phyloP scores from a whole-genome alignment of 345 rosid genomes.

The Eucalyptus albens region DNA sequence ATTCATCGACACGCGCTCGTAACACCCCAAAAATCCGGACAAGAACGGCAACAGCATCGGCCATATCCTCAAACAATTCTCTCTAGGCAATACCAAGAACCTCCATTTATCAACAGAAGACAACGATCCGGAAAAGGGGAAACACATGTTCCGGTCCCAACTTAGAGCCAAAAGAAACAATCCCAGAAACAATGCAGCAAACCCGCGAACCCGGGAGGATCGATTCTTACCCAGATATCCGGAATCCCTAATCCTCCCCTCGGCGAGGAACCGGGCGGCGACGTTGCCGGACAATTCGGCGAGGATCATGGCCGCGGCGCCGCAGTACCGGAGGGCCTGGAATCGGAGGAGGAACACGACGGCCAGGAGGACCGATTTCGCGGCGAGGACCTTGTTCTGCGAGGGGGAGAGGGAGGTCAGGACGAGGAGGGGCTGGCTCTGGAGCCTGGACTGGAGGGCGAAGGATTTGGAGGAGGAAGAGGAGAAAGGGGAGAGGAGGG shows the following conservation, averaged over 20 bases:
- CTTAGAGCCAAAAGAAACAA: conserved; percentile 61
- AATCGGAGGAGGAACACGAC: conserved; percentile 69
- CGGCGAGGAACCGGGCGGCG: conserved; percentile 43
- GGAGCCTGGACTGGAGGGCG: background rate
- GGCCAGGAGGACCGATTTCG: conserved; percentile 44
- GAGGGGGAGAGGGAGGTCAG: conserved; percentile 32
- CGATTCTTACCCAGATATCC: conserved; percentile 3
- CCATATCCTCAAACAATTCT: conserved; percentile 62
- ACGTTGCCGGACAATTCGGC: conserved; percentile 79
- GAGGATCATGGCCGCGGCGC: conserved; percentile 91
- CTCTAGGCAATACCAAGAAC: conserved; percentile 30
- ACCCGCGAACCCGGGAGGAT: conserved; percentile 43
- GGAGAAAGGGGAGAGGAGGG: conserved; percentile 38
- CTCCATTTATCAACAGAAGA: conserved; percentile 23
- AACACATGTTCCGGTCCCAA: conserved; percentile 87
- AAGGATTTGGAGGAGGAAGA: conserved; percentile 6
- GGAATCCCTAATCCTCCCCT: background rate
- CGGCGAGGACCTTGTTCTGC: conserved; percentile 36
- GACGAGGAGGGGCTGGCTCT: conserved; percentile 16
- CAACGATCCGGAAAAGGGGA: conserved; percentile 45
- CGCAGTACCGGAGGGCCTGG: conserved; percentile 82
- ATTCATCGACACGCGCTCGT: conserved; percentile 68
- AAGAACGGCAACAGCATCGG: conserved; percentile 80
- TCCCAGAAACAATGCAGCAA: conserved; percentile 44
- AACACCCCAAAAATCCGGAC: conserved; percentile 80